These are phyloP conservation scores for Vicia sativa DNA, from an alignment of 306 rosid species.

Conservation along the genomic window DNA sequence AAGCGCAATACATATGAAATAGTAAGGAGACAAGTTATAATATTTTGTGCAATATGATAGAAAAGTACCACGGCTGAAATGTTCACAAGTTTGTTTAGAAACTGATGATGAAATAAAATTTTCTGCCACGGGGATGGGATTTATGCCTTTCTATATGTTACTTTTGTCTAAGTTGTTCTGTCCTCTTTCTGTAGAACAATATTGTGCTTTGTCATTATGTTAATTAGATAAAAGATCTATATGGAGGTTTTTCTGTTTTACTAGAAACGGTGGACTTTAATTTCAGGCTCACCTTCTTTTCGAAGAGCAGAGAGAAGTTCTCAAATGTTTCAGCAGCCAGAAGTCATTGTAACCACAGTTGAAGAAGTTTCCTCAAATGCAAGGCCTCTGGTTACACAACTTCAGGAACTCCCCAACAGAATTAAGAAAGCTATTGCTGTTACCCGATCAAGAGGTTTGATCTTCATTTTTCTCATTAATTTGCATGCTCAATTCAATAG, in stretches of 20 bases:
- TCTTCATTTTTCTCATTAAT: background rate
- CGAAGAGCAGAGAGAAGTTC: conserved; percentile 68
- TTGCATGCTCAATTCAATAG: conserved; percentile 27
- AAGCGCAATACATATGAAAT: conserved; percentile 8
- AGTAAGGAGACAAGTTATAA: conserved; percentile 11
- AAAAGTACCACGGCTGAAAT: conserved; percentile 20
- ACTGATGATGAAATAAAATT: conserved; percentile 27
- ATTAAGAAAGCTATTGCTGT: conserved; percentile 69
- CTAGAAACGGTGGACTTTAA: conserved; percentile 46
- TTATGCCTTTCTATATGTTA: conserved; percentile 12
- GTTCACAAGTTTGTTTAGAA: conserved; percentile 21
- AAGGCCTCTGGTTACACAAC: conserved; percentile 73
- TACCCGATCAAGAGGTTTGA: conserved; percentile 87
- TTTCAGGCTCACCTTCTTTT: conserved; percentile 72
- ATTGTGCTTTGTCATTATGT: conserved; percentile 13
- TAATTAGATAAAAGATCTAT: conserved; percentile 8
- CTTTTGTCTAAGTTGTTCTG: conserved; percentile 24
- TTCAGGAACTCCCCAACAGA: conserved; percentile 67
- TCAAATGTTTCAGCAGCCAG: conserved; percentile 74
- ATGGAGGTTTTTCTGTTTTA: conserved; percentile 33
- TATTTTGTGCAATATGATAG: conserved; percentile 22
- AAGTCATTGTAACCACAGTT: conserved; percentile 57
- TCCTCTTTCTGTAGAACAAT: conserved; percentile 19
- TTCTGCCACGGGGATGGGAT: conserved; percentile 19
- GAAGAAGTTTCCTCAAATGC: conserved; percentile 87